Base-by-base conservation (phyloP, 2,329 filamentous ascomycete genomes). In the Aureobasidium melanogenum region DNA sequence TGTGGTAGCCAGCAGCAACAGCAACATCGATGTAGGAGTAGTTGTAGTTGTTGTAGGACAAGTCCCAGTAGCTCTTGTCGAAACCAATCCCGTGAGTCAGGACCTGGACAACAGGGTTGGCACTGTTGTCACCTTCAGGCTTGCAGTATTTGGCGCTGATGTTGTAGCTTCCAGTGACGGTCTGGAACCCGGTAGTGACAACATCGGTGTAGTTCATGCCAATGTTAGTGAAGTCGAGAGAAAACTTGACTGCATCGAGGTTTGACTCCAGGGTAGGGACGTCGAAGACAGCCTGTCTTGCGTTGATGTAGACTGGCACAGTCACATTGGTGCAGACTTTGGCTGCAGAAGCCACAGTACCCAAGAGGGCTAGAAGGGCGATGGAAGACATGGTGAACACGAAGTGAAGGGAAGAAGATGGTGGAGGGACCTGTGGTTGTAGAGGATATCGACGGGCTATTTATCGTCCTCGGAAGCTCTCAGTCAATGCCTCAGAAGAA, bases 211-310 rank as follows among this genome's bases (percentile, higher is more conserved):
- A 82, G 67, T 85, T 82, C 46, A 73, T 68, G n/a, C 79, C 79
- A 46, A 80, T 77, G 39, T 75, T 73, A 2, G 76, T 75, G n/a
- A 80, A 62, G 60, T 79, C 75, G 59, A 85, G 72, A 32, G 80
- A 71, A 65, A 87, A 83, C 63, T 81, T 77, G 14, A 81, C 81
- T 1, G 81, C 80, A 2, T 87, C 83, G 36, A 84, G 76, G 66
- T 84, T 80, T n/a, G 70, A 77, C 51, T 72, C 69, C 24, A 82
- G 76, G 0, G 77, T 67, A n/a, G 76, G 65, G 14, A 82, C 61
- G 62, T 79, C 72, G 69, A 86, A 86, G 6, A 79, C 69, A 0
- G 72, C 80, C 62, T 85, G 84, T 26, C 80, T 74, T 0, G 83
- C 76, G 1, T 76, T 76, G 52, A 87, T 78, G 3, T 75, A 71